A percentile compares a stretch with the other conserved stretches of the same genome.
These are phyloP conservation scores for Camellia granthamiana DNA, from an alignment of 148 eudicot species.

Conservation along the genomic window DNA sequence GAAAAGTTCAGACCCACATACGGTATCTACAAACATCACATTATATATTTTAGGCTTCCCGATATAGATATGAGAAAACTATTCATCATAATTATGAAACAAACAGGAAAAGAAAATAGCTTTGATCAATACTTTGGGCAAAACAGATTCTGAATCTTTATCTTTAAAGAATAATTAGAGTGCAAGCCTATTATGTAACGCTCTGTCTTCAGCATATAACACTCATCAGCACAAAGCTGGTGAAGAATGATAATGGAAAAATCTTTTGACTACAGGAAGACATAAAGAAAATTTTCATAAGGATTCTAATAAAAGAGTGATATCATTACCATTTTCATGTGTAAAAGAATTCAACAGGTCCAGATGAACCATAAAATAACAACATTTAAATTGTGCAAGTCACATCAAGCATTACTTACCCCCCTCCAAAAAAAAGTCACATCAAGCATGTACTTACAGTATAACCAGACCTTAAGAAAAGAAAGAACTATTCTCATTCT, in stretches of 20 bases:
- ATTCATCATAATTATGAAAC: background rate
- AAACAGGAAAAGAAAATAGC: conserved; percentile 1
- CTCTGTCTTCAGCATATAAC: background rate
- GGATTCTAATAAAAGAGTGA: background rate
- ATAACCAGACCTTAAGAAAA: background rate
- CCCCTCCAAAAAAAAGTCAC: too few species aligned
- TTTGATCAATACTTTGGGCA: background rate
- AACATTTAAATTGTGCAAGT: conserved; percentile 1
- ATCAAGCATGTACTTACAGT: background rate
- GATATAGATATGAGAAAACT: background rate
- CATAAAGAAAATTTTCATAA: background rate
- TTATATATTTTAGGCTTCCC: conserved; percentile 14
- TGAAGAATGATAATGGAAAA: too few species aligned
- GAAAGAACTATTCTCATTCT: background rate
- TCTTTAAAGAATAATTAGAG: background rate
- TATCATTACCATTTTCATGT: background rate
- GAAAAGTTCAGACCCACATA: conserved; percentile 92
- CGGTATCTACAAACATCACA: conserved; percentile 51
- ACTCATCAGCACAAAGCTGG: background rate
- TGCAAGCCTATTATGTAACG: background rate
- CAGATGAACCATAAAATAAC: background rate
- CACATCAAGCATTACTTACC: background rate
- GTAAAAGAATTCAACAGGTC: background rate
- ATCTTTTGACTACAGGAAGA: too few species aligned
- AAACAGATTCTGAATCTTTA: background rate